phyloP scores from a whole-genome alignment of 495 filamentous ascomycete species.

The Neurospora cerealis region DNA sequence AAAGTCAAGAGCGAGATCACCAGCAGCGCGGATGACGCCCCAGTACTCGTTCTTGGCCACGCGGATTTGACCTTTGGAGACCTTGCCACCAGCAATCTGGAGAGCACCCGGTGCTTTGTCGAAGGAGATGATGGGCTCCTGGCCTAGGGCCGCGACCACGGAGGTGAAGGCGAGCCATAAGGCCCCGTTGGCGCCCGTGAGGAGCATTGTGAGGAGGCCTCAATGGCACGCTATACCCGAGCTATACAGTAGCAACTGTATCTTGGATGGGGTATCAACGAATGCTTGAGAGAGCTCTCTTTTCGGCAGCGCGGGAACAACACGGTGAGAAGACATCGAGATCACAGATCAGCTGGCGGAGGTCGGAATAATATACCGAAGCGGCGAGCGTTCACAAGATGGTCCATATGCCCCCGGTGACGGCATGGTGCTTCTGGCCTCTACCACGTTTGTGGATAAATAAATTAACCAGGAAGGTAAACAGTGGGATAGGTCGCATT shows the following conservation, averaged over 20 bases:
- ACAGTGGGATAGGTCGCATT: slow-evolving; percentile 8
- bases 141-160: slow-evolving; percentile 39
- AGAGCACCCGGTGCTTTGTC: slow-evolving; percentile 25
- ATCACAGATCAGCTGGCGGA: not conserved
- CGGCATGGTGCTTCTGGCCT: slow-evolving; percentile 3
- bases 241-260: not conserved
- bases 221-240: not conserved
- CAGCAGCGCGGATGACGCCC: slow-evolving; percentile 57
- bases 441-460: slow-evolving; percentile 16
- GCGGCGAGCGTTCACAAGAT: not conserved
- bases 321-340: not conserved
- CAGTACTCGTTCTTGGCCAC: slow-evolving; percentile 49
- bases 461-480: slow-evolving; percentile 15
- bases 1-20: slow-evolving; percentile 62
- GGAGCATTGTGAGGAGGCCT: slow-evolving; percentile 12
- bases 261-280: not conserved
- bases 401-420: not conserved
- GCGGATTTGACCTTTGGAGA: slow-evolving; percentile 39
- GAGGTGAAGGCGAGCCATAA: slow-evolving; percentile 17
- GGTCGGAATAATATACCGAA: slow-evolving; percentile 15
- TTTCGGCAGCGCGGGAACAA: not conserved
- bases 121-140: slow-evolving; percentile 46
- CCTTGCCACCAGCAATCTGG: slow-evolving; percentile 35
- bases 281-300: not conserved
- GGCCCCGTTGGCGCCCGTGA: slow-evolving; percentile 12